phyloP scores from a whole-genome alignment of 371 early-diverging fungal genomes.

The Zychaea mexicana region DNA sequence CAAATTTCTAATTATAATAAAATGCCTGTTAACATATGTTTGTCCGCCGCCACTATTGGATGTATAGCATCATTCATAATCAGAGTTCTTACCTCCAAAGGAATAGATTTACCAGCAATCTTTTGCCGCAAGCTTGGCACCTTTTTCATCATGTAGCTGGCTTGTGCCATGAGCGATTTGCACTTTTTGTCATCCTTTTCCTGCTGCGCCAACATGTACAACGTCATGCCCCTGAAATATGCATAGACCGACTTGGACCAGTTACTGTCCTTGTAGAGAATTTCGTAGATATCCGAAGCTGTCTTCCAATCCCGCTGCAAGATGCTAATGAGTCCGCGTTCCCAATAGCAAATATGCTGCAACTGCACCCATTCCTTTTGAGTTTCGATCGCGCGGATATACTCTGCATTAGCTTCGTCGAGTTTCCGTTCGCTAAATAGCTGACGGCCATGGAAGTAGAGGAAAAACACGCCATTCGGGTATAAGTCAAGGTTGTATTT shows the following conservation, averaged over 20 bases:
- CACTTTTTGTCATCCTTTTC: constrained; percentile 7
- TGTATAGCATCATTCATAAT: too few species aligned
- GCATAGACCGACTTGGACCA: constrained; percentile 75
- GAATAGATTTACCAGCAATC: constrained; percentile 75
- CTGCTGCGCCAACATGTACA: constrained; percentile 33
- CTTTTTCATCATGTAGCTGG: constrained; percentile 44
- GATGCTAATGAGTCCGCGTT: constrained; percentile 48
- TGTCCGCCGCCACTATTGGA: too few species aligned
- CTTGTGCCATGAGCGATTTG: constrained; percentile 11
- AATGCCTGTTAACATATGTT: too few species aligned
- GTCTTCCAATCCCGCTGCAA: constrained; percentile 49
- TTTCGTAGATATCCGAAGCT: constrained; percentile 52
- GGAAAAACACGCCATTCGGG: constrained; percentile 60
- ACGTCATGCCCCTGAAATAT: constrained; percentile 56
- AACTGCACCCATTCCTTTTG: constrained; percentile 69
- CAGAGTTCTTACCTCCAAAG: constrained; percentile 51
- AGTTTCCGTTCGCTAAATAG: constrained; percentile 44
- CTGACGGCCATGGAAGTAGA: constrained; percentile 58
- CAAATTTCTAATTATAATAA: constrained; percentile 53
- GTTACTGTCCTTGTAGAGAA: constrained; percentile 62
- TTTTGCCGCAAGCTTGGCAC: constrained; percentile 58
- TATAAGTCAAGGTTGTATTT: constrained; percentile 35
- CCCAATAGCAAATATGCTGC: constrained; percentile 74
- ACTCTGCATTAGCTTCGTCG: constrained; percentile 50
- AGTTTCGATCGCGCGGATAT: constrained; percentile 34